Percentiles rank a stretch among this genome's conserved stretches.
Evolutionary conservation across 352 stramenopile genomes (phyloP).

Genomic region (Pythium guiyangense): DNA sequence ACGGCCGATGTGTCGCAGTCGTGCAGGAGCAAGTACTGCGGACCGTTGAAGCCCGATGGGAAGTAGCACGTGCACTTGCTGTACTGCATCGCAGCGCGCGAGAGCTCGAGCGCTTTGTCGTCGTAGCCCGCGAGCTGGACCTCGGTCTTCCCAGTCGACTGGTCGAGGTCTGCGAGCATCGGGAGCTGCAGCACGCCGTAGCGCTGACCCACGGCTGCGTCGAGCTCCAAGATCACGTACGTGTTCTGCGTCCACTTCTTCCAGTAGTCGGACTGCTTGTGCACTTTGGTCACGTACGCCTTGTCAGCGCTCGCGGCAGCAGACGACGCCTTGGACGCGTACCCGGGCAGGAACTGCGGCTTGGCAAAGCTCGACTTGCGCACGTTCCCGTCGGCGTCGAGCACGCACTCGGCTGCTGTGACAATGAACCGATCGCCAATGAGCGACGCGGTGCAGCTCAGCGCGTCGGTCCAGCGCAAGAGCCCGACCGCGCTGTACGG

Average conservation of each 20-base stretch:
- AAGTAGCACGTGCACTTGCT: slow-evolving; percentile 48
- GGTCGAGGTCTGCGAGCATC: slow-evolving; percentile 23
- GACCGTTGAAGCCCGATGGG: slow-evolving; percentile 28
- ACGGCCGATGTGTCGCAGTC: slow-evolving; percentile 48
- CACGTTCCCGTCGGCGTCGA: slow-evolving; percentile 26
- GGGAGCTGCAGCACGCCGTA: slow-evolving; percentile 34
- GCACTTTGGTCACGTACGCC: slow-evolving; percentile 30
- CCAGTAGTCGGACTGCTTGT: slow-evolving; percentile 69
- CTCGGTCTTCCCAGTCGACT: slow-evolving; percentile 20
- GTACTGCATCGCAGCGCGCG: slow-evolving; percentile 24
- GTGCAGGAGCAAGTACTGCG: slow-evolving; percentile 50
- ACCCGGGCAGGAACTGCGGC: slow-evolving; percentile 26
- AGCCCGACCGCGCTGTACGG: slow-evolving; percentile 55
- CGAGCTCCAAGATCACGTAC: slow-evolving; percentile 66
- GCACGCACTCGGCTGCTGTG: slow-evolving; percentile 54
- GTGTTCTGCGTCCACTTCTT: slow-evolving; percentile 49
- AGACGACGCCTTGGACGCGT: slow-evolving; percentile 2
- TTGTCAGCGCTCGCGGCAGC: neutral
- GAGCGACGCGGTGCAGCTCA: slow-evolving; percentile 47
- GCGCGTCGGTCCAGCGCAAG: slow-evolving; percentile 39
- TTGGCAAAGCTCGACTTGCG: slow-evolving; percentile 14
- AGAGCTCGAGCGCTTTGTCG: slow-evolving; percentile 10
- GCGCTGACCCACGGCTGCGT: slow-evolving; percentile 27
- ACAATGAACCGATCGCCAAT: slow-evolving; percentile 44
- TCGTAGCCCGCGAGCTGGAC: slow-evolving; percentile 56